A percentile compares a stretch with the other conserved stretches of the same genome.
Conservation (phyloP, 208 protist species). For the Trypanosoma vivax region DNA sequence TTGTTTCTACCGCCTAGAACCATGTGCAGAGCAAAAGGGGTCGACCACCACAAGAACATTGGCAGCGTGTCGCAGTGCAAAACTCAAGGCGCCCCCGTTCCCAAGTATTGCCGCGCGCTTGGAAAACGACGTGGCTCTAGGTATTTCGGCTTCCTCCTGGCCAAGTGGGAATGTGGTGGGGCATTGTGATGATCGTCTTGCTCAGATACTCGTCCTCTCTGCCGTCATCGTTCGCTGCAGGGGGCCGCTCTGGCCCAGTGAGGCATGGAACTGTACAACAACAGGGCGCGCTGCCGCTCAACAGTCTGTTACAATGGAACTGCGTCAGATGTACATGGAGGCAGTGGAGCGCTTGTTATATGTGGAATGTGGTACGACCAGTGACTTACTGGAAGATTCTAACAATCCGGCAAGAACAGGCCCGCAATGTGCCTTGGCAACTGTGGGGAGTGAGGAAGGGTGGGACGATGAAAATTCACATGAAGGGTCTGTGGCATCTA, state of each 20-base stretch:
- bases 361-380: conserved; percentile 5
- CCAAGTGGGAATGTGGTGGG: conserved; percentile 17
- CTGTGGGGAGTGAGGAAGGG: too few species aligned
- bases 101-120: conserved; percentile 18
- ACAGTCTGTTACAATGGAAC: conserved; percentile 1
- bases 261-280: neutral
- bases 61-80: neutral
- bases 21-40: too few species aligned
- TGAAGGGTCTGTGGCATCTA: too few species aligned
- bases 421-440: too few species aligned
- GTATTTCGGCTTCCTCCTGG: conserved; percentile 16
- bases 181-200: conserved; percentile 20
- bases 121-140: conserved; percentile 18
- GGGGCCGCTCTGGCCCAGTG: neutral
- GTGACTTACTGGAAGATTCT: neutral
- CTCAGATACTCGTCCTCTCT: conserved; percentile 15
- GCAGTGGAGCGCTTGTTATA: conserved; percentile 11
- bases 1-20: too few species aligned
- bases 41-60: neutral
- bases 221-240: conserved; percentile 7
- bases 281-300: neutral
- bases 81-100: conserved; percentile 5
- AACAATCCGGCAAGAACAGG: neutral
- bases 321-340: conserved; percentile 14
- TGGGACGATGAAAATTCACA: too few species aligned